Evolutionary conservation across 352 stramenopile genomes (phyloP).

Genomic region (Phytophthora quininea): DNA sequence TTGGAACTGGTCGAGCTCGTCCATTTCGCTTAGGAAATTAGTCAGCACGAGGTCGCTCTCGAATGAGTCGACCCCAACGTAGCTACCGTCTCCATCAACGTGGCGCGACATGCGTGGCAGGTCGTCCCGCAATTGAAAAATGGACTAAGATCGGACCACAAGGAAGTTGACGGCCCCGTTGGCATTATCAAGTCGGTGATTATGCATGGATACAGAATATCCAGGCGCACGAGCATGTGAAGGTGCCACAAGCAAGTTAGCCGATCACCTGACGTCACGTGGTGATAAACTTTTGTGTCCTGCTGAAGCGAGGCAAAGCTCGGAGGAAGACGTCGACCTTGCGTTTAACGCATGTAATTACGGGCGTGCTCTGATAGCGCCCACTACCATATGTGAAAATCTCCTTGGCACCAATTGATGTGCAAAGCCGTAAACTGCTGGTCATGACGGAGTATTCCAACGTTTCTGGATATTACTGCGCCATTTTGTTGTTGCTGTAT

Average conservation of each 20-base stretch:
- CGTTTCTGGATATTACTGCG: too few species aligned
- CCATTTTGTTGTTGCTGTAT: too few species aligned
- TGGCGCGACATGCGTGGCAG: slow-evolving; percentile 7
- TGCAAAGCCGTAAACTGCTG: too few species aligned
- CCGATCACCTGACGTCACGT: neutral
- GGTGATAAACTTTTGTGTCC: neutral
- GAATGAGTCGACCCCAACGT: slow-evolving; percentile 7
- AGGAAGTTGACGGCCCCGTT: neutral
- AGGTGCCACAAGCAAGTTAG: slow-evolving; percentile 6
- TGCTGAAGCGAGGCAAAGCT: too few species aligned
- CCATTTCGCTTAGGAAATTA: slow-evolving; percentile 28
- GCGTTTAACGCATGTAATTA: too few species aligned
- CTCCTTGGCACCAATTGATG: too few species aligned
- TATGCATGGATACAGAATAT: slow-evolving; percentile 19
- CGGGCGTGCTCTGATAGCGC: too few species aligned
- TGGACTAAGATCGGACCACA: slow-evolving; percentile 9
- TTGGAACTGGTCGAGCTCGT: slow-evolving; percentile 18
- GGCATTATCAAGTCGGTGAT: neutral
- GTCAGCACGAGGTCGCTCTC: slow-evolving; percentile 19
- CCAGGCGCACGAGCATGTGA: slow-evolving; percentile 1
- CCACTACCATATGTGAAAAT: too few species aligned
- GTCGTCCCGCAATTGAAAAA: slow-evolving; percentile 28
- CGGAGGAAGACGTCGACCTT: neutral
- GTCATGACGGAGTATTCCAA: too few species aligned
- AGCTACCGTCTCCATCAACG: neutral